A percentile compares a stretch with the other conserved stretches of the same genome.
Conservation (phyloP, 352 stramenopile species). For the Paralagenidium karlingii region DNA sequence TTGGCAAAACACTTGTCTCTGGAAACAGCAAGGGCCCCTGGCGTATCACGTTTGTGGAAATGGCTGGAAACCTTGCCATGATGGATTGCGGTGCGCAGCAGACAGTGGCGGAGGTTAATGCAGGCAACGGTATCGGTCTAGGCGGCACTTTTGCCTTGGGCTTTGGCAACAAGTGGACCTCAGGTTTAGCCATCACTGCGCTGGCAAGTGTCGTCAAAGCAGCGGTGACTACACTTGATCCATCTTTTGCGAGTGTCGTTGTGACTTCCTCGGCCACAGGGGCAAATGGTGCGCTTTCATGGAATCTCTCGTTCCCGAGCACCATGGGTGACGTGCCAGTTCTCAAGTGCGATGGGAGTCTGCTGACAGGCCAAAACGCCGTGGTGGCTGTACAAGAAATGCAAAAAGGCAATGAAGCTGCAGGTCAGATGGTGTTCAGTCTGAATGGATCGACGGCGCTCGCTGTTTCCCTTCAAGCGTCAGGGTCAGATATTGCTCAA, state of each 20-base stretch:
- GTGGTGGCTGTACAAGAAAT: conserved; percentile 6
- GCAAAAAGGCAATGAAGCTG: conserved; percentile 18
- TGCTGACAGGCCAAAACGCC: conserved; percentile 13
- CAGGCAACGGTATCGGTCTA: conserved; percentile 18
- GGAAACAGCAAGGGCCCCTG: conserved; percentile 14
- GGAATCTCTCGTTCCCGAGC: conserved; percentile 31
- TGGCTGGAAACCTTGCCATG: conserved; percentile 16
- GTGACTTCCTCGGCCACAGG: conserved; percentile 12
- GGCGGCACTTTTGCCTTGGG: conserved; percentile 18
- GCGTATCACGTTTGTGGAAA: conserved; percentile 26
- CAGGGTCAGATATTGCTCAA: no score
- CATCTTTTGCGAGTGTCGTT: conserved; percentile 3
- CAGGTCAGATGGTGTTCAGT: no score
- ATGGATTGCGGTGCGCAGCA: conserved; percentile 26
- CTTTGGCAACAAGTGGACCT: conserved; percentile 14
- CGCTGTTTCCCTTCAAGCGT: no score
- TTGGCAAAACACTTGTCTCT: conserved; percentile 15
- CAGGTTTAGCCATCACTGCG: conserved; percentile 12
- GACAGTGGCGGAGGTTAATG: conserved; percentile 17
- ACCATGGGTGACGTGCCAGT: conserved; percentile 12
- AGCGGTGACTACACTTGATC: conserved; percentile 19
- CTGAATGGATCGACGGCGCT: no score
- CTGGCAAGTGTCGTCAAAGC: conserved; percentile 12
- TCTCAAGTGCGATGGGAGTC: conserved; percentile 7
- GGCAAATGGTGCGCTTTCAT: conserved; percentile 15